Base-by-base conservation (phyloP, 2,329 filamentous ascomycete genomes). In the Metarhizium anisopliae region DNA sequence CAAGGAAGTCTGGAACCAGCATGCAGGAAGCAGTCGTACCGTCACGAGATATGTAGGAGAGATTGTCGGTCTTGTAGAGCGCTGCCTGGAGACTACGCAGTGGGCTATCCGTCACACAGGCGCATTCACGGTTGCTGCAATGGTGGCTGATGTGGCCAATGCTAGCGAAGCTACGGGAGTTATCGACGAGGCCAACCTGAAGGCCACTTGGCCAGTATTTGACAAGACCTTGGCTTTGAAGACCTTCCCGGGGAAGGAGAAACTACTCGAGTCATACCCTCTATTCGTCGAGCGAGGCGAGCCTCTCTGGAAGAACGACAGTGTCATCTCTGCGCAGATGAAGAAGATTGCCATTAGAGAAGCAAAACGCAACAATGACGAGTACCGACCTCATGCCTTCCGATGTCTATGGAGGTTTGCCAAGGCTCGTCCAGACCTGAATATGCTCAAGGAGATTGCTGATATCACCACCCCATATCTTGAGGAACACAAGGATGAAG, bases 61-160 rank as follows among this genome's bases (percentile, higher is more conserved):
- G 70, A 95, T 97, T 61, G 78, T 88, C 4, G 72, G 71, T 0
- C 77, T 97, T 1, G 82, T 85, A 1, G 77, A 82, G 40, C 75
- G 78, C 40, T 81, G 90, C 54, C 75, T 97, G 7, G 85, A 89
- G 38, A 91, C 89, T 2, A 82, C 89, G 2, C 89, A 90, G 64
- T 99, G 94, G 94, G 85, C 85, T 2, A 81, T 97, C 56, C 94
- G 95, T 69, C 93, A 97, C 64, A 89, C 90, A 0, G 88, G 88
- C 8, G 90, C 92, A 7, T 83, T 94, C 57, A 83, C 91, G 0
- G 81, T 93, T 10, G 90, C 90, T 1, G 87, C 89, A 50, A 83
- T 87, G 55, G 80, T 90, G 13, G 77, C 77, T 20, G 84, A 87
- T 1, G 80, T 92, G 3, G 80, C 81, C 35, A 75, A 77, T 13